Base-by-base conservation (phyloP, 139 green algal species). In the Chlorella sp. region DNA sequence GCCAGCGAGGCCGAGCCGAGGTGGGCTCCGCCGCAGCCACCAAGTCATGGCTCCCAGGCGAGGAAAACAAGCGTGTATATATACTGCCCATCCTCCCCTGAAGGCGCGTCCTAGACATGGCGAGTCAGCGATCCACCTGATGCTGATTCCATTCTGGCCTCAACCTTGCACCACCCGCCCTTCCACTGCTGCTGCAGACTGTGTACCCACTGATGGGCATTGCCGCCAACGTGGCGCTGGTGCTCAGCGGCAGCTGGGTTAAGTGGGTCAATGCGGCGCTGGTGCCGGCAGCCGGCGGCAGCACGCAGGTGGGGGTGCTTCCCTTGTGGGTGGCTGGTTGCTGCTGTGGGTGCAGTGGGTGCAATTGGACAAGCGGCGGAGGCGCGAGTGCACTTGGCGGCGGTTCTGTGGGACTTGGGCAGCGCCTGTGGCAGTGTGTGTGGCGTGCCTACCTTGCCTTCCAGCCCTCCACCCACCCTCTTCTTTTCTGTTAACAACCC, bases 131-230 rank as follows among this genome's bases (percentile, higher is more conserved):
- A n/a, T n/a, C n/a, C n/a, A n/a, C n/a, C n/a, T n/a, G n/a, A n/a
- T n/a, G n/a, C n/a, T n/a, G n/a, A n/a, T n/a, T n/a, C n/a, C n/a
- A n/a, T 28, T 67, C 20, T 6, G 56, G 56, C 56, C 56, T 16
- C 30, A 16, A 40, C 30, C 64, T 14, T 30, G 2, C 67, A 8
- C 34, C 67, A 19, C 8, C 70, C 26, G 6, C 44, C 44, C 34
- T n/a, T n/a, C n/a, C 19, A 64, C 41, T n/a, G n/a, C n/a, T n/a
- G 24, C 5, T 51, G 34, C 76, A 82, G 68, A 92, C 92, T 9
- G 90, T 97, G 74, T 98, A 98, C 86, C 95, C 95, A 2, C 90
- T 92, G 13, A 95, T 97, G 91, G 95, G 95, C 56, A 93, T 98
- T 40, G 90, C 91, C 44, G 91, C 93, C 79, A 97, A 97, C 78